phyloP scores from a whole-genome alignment of 2,329 filamentous ascomycete species.

The Neophaeococcomyces mojaviensis region DNA sequence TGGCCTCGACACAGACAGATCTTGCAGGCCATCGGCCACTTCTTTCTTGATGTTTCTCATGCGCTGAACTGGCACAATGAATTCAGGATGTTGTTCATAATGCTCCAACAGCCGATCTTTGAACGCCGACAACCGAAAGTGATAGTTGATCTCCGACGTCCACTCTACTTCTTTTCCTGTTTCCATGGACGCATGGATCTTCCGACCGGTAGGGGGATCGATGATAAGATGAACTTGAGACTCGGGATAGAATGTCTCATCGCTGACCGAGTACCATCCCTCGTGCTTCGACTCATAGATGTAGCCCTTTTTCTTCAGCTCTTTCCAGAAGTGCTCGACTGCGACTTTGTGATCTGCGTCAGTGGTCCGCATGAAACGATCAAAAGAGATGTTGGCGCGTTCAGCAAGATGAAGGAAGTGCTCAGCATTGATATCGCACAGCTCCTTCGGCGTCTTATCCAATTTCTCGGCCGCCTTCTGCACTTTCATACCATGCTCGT shows the following conservation, averaged over 20 bases:
- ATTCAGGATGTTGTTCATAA: slow-evolving; percentile 68
- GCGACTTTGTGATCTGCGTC: slow-evolving; percentile 72
- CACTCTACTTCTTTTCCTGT: slow-evolving; percentile 91
- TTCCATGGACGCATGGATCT: slow-evolving; percentile 72
- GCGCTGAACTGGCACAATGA: slow-evolving; percentile 63
- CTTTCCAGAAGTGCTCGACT: slow-evolving; percentile 82
- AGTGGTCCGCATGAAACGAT: slow-evolving; percentile 90
- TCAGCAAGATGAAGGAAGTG: slow-evolving; percentile 55
- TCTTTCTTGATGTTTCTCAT: slow-evolving; percentile 73
- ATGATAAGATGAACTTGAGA: slow-evolving; percentile 64
- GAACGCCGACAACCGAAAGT: slow-evolving; percentile 82
- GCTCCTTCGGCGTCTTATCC: slow-evolving; percentile 65
- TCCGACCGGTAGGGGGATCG: slow-evolving; percentile 72
- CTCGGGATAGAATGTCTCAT: slow-evolving; percentile 91
- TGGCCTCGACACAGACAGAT: slow-evolving; percentile 84
- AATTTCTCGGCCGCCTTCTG: slow-evolving; percentile 74
- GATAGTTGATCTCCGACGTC: slow-evolving; percentile 88
- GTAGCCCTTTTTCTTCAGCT: slow-evolving; percentile 65
- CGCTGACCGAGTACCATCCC: slow-evolving; percentile 94
- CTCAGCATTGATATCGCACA: slow-evolving; percentile 77
- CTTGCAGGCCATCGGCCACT: slow-evolving; percentile 69
- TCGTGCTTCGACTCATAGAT: slow-evolving; percentile 82
- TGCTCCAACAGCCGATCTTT: slow-evolving; percentile 70
- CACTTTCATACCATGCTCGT: slow-evolving; percentile 97
- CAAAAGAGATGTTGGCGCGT: slow-evolving; percentile 62